These are phyloP conservation scores for Diaporthe sp. DNA, from an alignment of 2,329 filamentous ascomycete species.

Conservation along the genomic window DNA sequence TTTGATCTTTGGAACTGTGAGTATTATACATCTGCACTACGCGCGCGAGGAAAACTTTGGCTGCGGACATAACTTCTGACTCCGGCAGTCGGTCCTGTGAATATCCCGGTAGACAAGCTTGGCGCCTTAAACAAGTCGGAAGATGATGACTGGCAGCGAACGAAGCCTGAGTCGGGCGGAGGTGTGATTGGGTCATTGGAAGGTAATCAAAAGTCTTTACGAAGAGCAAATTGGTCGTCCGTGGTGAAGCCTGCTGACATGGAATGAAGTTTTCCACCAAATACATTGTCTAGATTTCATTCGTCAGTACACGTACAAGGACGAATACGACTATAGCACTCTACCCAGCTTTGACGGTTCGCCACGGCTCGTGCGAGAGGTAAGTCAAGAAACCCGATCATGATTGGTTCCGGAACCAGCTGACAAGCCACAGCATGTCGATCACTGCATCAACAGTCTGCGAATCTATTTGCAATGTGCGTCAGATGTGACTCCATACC, in stretches of 20 bases:
- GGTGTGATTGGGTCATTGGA: neutral
- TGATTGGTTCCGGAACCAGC: neutral
- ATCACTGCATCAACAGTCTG: slow-evolving; percentile 2
- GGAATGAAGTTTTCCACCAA: neutral
- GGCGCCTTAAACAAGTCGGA: slow-evolving; percentile 1
- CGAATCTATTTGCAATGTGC: neutral
- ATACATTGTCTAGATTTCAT: neutral
- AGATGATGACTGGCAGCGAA: neutral
- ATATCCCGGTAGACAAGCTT: neutral
- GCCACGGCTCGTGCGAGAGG: neutral
- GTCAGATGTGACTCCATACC: neutral
- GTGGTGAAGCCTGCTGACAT: neutral
- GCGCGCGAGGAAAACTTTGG: too few relatives aligned
- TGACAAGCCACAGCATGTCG: neutral
- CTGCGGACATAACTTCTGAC: neutral
- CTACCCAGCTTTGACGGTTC: neutral
- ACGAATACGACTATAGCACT: neutral
- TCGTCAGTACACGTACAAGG: neutral
- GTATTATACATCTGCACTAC: neutral
- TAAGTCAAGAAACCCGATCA: neutral
- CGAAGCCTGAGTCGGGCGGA: neutral
- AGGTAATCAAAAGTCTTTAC: neutral
- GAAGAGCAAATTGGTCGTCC: neutral
- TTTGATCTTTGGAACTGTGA: neutral
- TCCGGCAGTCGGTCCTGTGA: neutral